Evolutionary conservation across 257 asterid genomes (phyloP), one percentile per base, ranked within the genome.

Genomic region (Solanum lignicaule): DNA sequence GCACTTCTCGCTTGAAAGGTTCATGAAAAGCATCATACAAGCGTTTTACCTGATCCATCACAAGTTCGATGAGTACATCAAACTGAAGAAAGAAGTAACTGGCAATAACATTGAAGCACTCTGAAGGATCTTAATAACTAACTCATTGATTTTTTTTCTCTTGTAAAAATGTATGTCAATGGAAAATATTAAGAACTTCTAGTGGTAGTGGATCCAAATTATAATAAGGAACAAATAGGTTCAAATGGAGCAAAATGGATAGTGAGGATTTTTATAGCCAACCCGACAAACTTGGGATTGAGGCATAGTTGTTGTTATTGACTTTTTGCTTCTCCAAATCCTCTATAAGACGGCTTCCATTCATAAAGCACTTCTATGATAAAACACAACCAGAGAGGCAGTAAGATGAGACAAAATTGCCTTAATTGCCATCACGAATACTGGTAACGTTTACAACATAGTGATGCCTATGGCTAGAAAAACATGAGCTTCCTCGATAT

Each of bases 21-120:
- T 97, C 99, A 20, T 96, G 98, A 90, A 97, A 97, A 84, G 98
- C 89, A 39, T 96, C 99, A 48, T 94, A 87, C 92, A 97, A 88
- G 71, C 98, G 94, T 90, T 94, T 97, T 43, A 97, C 99, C 99
- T 95, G 94, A 90, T 86, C 39, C 66, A 87, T 84, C 32, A 58
- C 65, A 14, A 75, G 16, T 4, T 75, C 55, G 27, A 14, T 66
- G 43, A 79, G 46, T 39, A 79, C 5, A 29, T 85, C 36, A 84
- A 21, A 66, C 36, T 36, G 12, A 46, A 33, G 10, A 78, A 21
- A 11, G 48, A 73, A 87, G 68, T 7, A 31, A 81, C 52, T 27
- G 23, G 27, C 39, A 29, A 83, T 29, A 46, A 66, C 3, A 16
- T 16, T 65, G 55, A 65, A 32, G 82, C 62, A 66, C 81, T 32